phyloP scores from a whole-genome alignment of 495 filamentous ascomycete species.

The Daldinia caldariorum region DNA sequence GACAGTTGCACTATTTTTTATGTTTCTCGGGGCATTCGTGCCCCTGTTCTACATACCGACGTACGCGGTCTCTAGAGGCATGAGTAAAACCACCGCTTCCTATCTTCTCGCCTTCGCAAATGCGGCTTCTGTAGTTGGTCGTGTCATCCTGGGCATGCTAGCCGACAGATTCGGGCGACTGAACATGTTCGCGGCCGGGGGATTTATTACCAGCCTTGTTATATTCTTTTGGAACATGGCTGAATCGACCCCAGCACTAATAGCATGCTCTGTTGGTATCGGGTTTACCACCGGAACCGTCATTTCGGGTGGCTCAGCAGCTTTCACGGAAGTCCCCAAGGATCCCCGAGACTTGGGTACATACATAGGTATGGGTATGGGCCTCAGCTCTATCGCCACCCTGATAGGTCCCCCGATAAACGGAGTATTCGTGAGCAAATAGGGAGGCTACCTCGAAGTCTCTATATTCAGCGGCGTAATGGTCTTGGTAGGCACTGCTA shows the following conservation, averaged over 20 bases:
- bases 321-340: constrained; percentile 54
- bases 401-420: constrained; percentile 65
- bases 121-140: constrained; percentile 63
- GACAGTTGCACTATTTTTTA: constrained; percentile 54
- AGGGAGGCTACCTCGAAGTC: constrained; percentile 53
- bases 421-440: constrained; percentile 57
- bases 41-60: constrained; percentile 67
- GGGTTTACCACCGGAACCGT: constrained; percentile 59
- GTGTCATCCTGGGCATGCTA: constrained; percentile 64
- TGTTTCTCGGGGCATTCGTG: constrained; percentile 62
- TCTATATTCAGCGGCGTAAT: constrained; percentile 60
- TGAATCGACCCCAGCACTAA: constrained; percentile 46
- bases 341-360: constrained; percentile 61
- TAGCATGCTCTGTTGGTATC: constrained; percentile 53
- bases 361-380: constrained; percentile 66
- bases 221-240: constrained; percentile 55
- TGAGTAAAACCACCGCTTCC: constrained; percentile 61
- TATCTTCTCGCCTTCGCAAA: constrained; percentile 66
- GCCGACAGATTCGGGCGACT: constrained; percentile 64
- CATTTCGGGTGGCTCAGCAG: constrained; percentile 56
- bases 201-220: constrained; percentile 52
- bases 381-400: constrained; percentile 52
- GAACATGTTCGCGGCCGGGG: constrained; percentile 56
- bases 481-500: constrained; percentile 15
- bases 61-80: constrained; percentile 61